Percentiles rank a stretch among this genome's conserved stretches.
These are phyloP conservation scores for Plasmodium fragile DNA, from an alignment of 169 alveolate genomes.

Conservation along the genomic window DNA sequence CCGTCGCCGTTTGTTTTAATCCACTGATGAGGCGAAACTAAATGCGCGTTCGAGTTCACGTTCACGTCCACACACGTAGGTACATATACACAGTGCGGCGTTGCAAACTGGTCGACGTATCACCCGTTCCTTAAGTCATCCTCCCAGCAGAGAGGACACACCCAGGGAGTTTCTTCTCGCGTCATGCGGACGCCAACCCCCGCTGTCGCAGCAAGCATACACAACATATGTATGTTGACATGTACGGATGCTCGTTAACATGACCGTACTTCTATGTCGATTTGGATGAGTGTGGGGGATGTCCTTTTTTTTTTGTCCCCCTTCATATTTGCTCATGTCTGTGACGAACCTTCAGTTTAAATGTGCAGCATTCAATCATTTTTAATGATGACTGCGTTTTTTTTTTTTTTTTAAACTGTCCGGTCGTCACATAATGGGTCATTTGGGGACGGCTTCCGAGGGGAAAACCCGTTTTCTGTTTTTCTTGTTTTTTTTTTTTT, in stretches of 20 bases:
- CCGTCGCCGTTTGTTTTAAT: not conserved
- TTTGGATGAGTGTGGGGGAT: not conserved
- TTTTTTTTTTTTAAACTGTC: not conserved
- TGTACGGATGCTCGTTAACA: not conserved
- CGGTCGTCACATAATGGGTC: not conserved
- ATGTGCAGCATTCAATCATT: not conserved
- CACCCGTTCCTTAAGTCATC: not conserved
- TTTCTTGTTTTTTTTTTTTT: not conserved
- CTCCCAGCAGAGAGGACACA: not conserved
- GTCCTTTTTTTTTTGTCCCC: not conserved
- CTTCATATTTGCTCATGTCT: not conserved
- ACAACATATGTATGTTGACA: not conserved
- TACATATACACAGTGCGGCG: not conserved
- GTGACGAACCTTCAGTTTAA: not conserved
- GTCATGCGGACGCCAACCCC: not conserved
- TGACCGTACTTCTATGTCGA: not conserved
- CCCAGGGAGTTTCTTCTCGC: not conserved
- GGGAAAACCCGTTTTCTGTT: not conserved
- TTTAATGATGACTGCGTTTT: not conserved
- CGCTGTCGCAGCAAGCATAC: not conserved
- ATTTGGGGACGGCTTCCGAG: not conserved
- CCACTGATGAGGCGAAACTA: not conserved
- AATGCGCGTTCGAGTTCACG: not conserved
- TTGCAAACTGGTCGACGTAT: not conserved
- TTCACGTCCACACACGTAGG: not conserved